Conservation (phyloP, 1,284 basidiomycete species). For the Trametes pubescens region DNA sequence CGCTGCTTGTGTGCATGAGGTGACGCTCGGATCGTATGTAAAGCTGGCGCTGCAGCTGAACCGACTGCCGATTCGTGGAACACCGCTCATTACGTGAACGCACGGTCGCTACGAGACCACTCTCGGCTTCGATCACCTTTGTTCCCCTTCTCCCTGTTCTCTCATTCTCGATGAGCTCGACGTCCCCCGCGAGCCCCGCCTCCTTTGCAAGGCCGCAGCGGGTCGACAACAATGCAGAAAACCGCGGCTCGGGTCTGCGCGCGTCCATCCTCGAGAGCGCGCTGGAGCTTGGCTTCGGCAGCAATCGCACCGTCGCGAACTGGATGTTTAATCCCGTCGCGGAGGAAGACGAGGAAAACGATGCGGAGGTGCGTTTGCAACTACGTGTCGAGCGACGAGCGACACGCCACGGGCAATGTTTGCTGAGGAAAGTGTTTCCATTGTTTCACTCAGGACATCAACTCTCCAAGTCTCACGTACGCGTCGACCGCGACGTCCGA, state of each 20-base stretch:
- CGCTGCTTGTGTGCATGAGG: constrained; percentile 15
- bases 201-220: constrained; percentile 29
- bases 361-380: constrained; percentile 34
- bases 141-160: constrained; percentile 6
- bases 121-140: constrained; percentile 19
- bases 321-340: constrained; percentile 72
- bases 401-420: constrained; percentile 8
- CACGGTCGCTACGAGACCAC: constrained; percentile 24
- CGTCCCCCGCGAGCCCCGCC: constrained; percentile 22
- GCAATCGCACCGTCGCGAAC: constrained; percentile 61
- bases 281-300: constrained; percentile 66
- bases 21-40: constrained; percentile 6
- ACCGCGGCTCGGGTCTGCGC: constrained; percentile 64
- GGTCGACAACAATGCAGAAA: constrained; percentile 33
- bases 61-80: constrained; percentile 6
- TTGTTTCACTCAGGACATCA: constrained; percentile 29
- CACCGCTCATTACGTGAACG: constrained; percentile 11
- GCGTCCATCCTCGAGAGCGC: constrained; percentile 77
- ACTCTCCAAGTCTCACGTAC: constrained; percentile 46
- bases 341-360: constrained; percentile 58
- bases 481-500: constrained; percentile 48
- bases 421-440: neutral
- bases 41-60: constrained; percentile 1
- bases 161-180: constrained; percentile 26
- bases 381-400: neutral